These are phyloP conservation scores for Fraxinus anomala DNA, from an alignment of 257 asterid genomes.

Conservation along the genomic window DNA sequence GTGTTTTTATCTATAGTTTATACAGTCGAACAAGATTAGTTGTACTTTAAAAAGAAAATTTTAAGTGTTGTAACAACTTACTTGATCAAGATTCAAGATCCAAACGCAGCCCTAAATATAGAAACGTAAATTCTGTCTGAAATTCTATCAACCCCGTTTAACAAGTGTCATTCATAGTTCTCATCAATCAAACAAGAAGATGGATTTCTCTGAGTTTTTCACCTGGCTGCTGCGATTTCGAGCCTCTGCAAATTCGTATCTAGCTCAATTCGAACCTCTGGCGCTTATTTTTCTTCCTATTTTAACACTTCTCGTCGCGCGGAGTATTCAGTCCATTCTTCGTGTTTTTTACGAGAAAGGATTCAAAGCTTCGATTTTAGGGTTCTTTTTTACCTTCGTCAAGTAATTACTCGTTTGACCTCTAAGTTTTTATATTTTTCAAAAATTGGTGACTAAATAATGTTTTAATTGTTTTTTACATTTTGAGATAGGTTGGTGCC, in stretches of 20 bases:
- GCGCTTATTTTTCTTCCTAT: conserved; percentile 53
- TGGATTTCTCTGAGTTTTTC: conserved; percentile 45
- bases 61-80: no score
- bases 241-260: conserved; percentile 56
- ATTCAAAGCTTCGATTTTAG: conserved; percentile 53
- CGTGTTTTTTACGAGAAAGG: conserved; percentile 64
- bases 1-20: no score
- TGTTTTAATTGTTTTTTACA: not conserved
- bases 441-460: conserved; percentile 5
- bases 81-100: no score
- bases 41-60: no score
- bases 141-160: not conserved
- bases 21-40: no score
- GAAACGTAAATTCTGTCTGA: no score
- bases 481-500: conserved; percentile 67
- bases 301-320: conserved; percentile 55
- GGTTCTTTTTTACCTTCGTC: conserved; percentile 49
- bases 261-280: conserved; percentile 73
- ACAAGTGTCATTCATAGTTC: not conserved
- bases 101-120: no score
- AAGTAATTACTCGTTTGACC: conserved; percentile 47
- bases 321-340: conserved; percentile 44
- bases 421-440: not conserved
- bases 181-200: conserved; percentile 29
- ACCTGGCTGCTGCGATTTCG: conserved; percentile 47